Evolutionary conservation across 2,329 filamentous ascomycete species (phyloP), one percentile per base, ranked within the genome.

Genomic region (Hypoxylon sp.): DNA sequence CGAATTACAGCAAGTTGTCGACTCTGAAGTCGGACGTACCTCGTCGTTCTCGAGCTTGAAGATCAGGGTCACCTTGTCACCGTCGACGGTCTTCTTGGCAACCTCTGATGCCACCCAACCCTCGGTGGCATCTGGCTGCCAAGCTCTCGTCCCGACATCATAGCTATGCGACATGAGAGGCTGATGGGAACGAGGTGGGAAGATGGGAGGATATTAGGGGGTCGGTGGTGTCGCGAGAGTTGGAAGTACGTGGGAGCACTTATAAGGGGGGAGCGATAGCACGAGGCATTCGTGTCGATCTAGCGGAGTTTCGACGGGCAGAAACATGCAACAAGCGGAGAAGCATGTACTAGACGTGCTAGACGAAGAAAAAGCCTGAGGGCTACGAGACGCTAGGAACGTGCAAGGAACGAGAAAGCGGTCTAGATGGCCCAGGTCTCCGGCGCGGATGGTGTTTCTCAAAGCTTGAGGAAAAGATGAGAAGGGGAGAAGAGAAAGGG

Each of bases 21-120:
- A 35, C 20, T 51, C 7, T 41, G 46, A n/a, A n/a, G 45, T 41
- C 40, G 26, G 9, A 45, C 48, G 49, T 79, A 97, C 94, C 86
- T 97, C 92, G 77, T 92, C 95, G 85, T 92, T 97, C 69, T 92
- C 91, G 66, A 98, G 83, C 77, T 88, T 84, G 78, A 99, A 98
- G 69, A 92, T 84, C 70, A 99, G 84, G 73, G 84, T 89, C 72
- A 94, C 90, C 75, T 96, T 97, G 72, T 92, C 85, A 62, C 92
- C 95, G 73, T 95, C 83, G 66, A 91, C 80, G 54, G 85, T 83
- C 83, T 95, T 97, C 78, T 90, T 89, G 74, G 89, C 83, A 69
- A 99, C 90, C 83, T 98, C 93, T 42, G 95, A 97, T 74, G 93
- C 90, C 76, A 99, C 87, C 94, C 95, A 99, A 79, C 95, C 95